Base-by-base conservation (phyloP, 1,284 basidiomycete species). In the Taiwanofungus camphoratus region DNA sequence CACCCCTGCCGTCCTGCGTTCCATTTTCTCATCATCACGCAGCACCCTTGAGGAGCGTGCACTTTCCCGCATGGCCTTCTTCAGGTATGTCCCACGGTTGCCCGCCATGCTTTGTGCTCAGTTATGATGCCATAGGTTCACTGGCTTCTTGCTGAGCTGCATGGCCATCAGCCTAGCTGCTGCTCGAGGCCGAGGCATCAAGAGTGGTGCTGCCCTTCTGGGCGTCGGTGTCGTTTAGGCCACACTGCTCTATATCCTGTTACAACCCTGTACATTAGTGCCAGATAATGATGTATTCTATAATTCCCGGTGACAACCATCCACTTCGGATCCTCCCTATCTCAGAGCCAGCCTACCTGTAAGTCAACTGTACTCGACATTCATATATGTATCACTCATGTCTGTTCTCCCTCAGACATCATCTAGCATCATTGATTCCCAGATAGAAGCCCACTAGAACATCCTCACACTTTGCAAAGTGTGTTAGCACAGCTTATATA, bases 391-490 rank as follows among this genome's bases (percentile, higher is more conserved):
- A n/a, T 18, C 31, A 22, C 5, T 46, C 40, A 97, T 97, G 94
- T 96, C 92, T 51, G 91, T 98, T 36, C 76, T 98, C 49, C 79
- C 98, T 52, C 95, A 98, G 73, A 98, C 94, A 5, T 96, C 92
- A 26, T 70, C 97, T 1, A 95, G 94, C 43, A 90, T 98, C 52
- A 92, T 98, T 60, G 95, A 98, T 69, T 75, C 98, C 36, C 91
- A 97, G 61, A 82, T 87, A n/a, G 90, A 94, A 9, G 69, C 73
- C 31, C 96, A 92, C 62, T 79, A 90, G 63, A 99, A 98, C 74
- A 98, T 98, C 61, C 78, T 99, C 50, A 98, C 98, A 64, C 74
- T 99, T 41, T 97, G 93, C 70, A 95, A 95, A 70, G 74, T 90
- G 49, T 96, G 96, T 64, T 95, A 95, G 63, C 98, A 96, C 72